These are phyloP conservation scores for Fragosphaeria purpurea DNA, from an alignment of 2,329 filamentous ascomycete species.

Conservation along the genomic window DNA sequence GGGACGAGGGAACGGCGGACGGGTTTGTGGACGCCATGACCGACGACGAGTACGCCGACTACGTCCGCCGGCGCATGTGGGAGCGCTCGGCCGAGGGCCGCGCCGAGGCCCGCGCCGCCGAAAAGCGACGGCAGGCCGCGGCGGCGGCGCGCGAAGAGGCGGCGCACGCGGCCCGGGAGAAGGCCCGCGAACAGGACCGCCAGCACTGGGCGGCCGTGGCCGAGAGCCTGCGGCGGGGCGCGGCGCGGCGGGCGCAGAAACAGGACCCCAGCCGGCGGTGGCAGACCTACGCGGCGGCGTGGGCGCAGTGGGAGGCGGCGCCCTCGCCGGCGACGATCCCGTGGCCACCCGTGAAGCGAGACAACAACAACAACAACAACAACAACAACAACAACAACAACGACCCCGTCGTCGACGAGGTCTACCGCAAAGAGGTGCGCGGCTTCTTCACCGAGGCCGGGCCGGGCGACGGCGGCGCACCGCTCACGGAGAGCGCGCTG, in stretches of 20 bases:
- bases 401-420: not conserved
- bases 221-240: constrained; percentile 55
- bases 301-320: constrained; percentile 44
- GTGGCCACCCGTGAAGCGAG: constrained; percentile 54
- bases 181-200: constrained; percentile 18
- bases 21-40: constrained; percentile 49
- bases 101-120: constrained; percentile 59
- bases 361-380: constrained; percentile 31
- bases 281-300: constrained; percentile 53
- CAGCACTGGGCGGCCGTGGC: constrained; percentile 47
- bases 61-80: constrained; percentile 88
- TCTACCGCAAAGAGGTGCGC: constrained; percentile 47
- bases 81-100: constrained; percentile 83
- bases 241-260: constrained; percentile 42
- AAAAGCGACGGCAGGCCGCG: constrained; percentile 32
- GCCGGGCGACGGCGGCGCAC: constrained; percentile 29
- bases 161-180: constrained; percentile 39
- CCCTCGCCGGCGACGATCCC: constrained; percentile 28
- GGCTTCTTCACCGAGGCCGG: constrained; percentile 52
- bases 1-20: constrained; percentile 48
- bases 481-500: constrained; percentile 35
- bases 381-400: not conserved
- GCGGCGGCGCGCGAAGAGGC: constrained; percentile 33
- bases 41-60: constrained; percentile 82
- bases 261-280: constrained; percentile 51